These are phyloP conservation scores for Dictyostelium capitatum DNA, from an alignment of 78 protist species.

Conservation along the genomic window DNA sequence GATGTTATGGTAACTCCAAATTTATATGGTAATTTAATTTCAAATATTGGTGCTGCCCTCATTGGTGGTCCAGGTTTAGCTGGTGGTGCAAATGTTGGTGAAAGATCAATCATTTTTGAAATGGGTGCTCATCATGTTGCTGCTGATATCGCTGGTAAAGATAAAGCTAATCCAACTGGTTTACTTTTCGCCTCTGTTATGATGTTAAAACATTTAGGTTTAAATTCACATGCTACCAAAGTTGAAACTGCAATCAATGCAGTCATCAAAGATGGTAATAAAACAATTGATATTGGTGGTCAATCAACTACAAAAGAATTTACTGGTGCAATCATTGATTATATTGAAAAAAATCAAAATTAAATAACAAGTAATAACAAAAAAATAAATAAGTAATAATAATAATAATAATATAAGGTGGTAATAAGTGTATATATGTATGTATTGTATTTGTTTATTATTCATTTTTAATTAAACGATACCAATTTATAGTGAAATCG, in stretches of 20 bases:
- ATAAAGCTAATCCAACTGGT: conserved; percentile 93
- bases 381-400: background rate
- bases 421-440: no score
- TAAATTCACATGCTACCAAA: conserved; percentile 61
- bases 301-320: conserved; percentile 62
- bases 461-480: no score
- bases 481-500: no score
- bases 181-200: conserved; percentile 80
- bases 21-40: conserved; percentile 92
- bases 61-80: conserved; percentile 95
- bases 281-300: conserved; percentile 87
- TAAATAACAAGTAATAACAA: background rate
- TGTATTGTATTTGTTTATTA: no score
- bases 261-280: conserved; percentile 53
- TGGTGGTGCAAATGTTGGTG: conserved; percentile 92
- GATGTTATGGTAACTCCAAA: conserved; percentile 95
- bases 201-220: conserved; percentile 88
- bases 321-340: conserved; percentile 70
- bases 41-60: conserved; percentile 93
- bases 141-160: conserved; percentile 89
- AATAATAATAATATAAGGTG: background rate
- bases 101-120: conserved; percentile 88
- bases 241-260: conserved; percentile 79
- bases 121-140: conserved; percentile 89
- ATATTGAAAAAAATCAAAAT: conserved; percentile 29